Conservation (phyloP, 1,139 yeast species). For the Yamadazyma triangularis region DNA sequence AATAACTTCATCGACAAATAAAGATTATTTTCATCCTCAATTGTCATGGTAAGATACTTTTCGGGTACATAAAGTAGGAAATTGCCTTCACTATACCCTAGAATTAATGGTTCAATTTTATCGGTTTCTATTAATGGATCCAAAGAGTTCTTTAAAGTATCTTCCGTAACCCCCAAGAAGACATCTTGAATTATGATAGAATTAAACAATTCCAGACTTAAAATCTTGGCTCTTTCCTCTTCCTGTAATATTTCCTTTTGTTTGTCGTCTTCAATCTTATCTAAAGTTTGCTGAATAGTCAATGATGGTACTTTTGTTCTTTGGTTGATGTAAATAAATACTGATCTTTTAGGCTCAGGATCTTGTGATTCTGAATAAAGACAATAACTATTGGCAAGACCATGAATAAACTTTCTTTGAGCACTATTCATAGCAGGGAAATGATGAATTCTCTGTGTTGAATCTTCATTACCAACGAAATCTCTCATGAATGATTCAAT, state of each 20-base stretch:
- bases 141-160: constrained; percentile 16
- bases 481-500: constrained; percentile 52
- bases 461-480: constrained; percentile 37
- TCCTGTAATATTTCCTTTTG: constrained; percentile 19
- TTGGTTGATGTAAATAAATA: constrained; percentile 49
- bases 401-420: constrained; percentile 70
- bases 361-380: constrained; percentile 74
- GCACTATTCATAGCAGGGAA: constrained; percentile 71
- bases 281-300: constrained; percentile 30
- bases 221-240: constrained; percentile 13
- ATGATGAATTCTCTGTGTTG: constrained; percentile 32
- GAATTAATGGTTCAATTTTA: constrained; percentile 17
- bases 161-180: constrained; percentile 49
- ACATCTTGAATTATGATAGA: constrained; percentile 52
- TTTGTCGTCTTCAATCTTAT: constrained; percentile 17
- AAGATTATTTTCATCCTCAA: constrained; percentile 30
- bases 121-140: constrained; percentile 12
- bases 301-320: constrained; percentile 26
- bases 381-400: constrained; percentile 55
- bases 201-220: constrained; percentile 30
- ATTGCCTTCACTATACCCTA: constrained; percentile 32
- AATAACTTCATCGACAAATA: constrained; percentile 27
- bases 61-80: constrained; percentile 37
- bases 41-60: constrained; percentile 12
- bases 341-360: constrained; percentile 73